Percentiles rank a stretch among this genome's conserved stretches.
These are phyloP conservation scores for Aspergillus sparsus DNA, from an alignment of 495 filamentous ascomycete genomes.

Conservation along the genomic window DNA sequence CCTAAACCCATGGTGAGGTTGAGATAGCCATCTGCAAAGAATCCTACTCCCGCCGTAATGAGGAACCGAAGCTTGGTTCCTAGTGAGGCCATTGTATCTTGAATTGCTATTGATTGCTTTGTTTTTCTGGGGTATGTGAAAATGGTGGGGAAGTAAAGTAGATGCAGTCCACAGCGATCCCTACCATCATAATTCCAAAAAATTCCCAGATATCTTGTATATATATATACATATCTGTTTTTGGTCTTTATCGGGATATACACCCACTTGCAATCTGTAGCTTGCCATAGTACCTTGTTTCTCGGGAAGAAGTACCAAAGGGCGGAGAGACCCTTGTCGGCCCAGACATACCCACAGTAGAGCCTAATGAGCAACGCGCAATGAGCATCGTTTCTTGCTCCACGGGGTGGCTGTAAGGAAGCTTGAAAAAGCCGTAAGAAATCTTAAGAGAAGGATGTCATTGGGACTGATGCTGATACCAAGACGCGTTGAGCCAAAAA, in stretches of 20 bases:
- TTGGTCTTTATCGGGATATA: neutral
- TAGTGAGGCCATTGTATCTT: neutral
- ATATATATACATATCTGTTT: neutral
- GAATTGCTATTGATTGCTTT: neutral
- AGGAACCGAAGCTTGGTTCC: conserved; percentile 2
- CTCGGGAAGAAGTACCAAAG: neutral
- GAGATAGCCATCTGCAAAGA: conserved; percentile 2
- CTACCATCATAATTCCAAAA: too few relatives aligned
- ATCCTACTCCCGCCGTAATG: neutral
- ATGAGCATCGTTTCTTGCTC: neutral
- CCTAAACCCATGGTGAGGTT: neutral
- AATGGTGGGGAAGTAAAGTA: too few relatives aligned
- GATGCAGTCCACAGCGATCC: too few relatives aligned
- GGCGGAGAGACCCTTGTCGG: neutral
- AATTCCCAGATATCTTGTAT: neutral
- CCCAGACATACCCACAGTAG: neutral
- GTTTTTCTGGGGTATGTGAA: neutral
- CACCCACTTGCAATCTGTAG: neutral
- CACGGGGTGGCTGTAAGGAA: neutral
- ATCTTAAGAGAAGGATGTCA: too few relatives aligned
- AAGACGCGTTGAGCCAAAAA: neutral
- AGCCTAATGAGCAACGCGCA: neutral
- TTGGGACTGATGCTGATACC: too few relatives aligned
- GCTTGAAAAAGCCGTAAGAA: too few relatives aligned
- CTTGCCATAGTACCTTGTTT: neutral